Evolutionary conservation across 345 rosid species (phyloP).

Genomic region (Eucalyptus marginata): DNA sequence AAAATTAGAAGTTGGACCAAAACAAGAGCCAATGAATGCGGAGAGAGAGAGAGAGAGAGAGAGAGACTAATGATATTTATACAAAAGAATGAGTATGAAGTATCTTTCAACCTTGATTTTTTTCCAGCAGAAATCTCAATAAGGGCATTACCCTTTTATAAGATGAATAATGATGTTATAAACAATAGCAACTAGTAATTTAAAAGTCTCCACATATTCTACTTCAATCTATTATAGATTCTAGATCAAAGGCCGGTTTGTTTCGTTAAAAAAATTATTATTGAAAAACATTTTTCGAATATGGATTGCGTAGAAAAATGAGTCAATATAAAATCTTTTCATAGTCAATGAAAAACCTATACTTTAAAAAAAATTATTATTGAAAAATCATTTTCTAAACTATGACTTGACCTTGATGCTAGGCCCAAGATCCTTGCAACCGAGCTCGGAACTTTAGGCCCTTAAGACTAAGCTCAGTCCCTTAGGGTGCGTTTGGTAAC

Average conservation of each 20-base stretch:
- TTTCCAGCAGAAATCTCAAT: not conserved
- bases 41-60: not conserved
- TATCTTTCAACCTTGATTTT: not conserved
- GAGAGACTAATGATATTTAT: not conserved
- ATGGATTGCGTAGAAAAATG: not conserved
- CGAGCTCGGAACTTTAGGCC: rapidly evolving
- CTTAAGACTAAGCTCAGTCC: not conserved
- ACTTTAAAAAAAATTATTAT: no score
- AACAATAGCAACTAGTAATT: not conserved
- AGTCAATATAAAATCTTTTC: not conserved
- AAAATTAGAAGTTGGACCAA: not conserved
- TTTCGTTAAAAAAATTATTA: not conserved
- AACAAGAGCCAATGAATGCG: not conserved
- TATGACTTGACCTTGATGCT: not conserved
- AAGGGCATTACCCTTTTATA: not conserved
- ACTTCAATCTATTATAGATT: not conserved
- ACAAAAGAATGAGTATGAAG: not conserved
- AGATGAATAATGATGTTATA: not conserved
- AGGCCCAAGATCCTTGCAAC: not conserved
- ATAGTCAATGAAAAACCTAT: not conserved
- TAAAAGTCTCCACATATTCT: not conserved
- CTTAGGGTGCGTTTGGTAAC: not conserved
- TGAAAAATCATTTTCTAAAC: not conserved
- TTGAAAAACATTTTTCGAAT: not conserved
- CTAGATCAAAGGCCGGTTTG: not conserved